Conservation (phyloP, 257 asterid species). For the Solanum chmielewskii region DNA sequence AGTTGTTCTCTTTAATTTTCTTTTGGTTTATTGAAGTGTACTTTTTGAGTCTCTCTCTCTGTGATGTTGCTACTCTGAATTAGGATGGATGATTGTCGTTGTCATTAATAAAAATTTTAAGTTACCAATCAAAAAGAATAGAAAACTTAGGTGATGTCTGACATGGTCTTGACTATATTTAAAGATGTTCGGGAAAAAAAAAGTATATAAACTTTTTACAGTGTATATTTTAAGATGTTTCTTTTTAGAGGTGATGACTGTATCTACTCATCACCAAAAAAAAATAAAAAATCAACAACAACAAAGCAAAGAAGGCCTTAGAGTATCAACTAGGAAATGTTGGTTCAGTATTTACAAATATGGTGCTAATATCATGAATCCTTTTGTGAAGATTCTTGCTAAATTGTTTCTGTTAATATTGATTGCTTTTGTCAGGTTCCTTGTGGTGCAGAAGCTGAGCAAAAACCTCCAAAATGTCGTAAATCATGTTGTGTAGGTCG, state of each 20-base stretch:
- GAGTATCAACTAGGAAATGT: neutral
- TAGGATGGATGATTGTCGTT: neutral
- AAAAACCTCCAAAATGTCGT: conserved; percentile 81
- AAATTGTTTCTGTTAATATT: neutral
- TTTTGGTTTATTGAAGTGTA: neutral
- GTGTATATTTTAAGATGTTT: neutral
- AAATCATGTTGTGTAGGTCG: conserved; percentile 55
- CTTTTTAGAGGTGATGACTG: neutral
- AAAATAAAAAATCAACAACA: neutral
- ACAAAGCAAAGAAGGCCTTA: neutral
- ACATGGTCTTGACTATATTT: neutral
- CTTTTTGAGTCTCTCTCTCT: neutral
- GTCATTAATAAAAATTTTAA: neutral
- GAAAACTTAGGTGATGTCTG: neutral
- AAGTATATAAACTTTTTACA: neutral
- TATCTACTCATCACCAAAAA: neutral
- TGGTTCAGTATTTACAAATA: neutral
- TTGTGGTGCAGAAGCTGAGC: conserved; percentile 84
- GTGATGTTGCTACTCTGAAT: neutral
- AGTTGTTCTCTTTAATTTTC: neutral
- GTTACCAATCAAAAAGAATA: neutral
- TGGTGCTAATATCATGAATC: neutral
- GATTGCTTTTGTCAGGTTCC: conserved; percentile 59
- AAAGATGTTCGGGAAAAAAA: neutral
- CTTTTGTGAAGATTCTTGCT: neutral